Evolutionary conservation across 352 stramenopile species (phyloP), one percentile per base, ranked within the genome.

Genomic region (Phytopythium sindhum): DNA sequence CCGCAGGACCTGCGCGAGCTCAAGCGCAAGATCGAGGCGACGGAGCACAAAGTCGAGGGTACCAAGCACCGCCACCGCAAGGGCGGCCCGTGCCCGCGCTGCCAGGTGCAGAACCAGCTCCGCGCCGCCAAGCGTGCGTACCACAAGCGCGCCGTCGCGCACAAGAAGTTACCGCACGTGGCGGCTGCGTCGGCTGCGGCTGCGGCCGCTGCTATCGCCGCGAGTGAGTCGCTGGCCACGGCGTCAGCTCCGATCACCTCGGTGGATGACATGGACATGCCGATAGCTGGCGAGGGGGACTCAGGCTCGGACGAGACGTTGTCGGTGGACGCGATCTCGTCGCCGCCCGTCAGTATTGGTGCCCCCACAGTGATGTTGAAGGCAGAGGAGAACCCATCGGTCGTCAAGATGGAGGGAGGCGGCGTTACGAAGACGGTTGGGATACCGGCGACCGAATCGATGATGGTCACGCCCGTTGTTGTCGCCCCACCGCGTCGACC

Each of bases 61-160:
- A 93, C 85, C n/a, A 93, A 93, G 67, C 85, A 93, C 59, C 85
- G 85, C 61, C 85, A 93, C 65, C 85, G 85, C 68, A 93, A 93
- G 68, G 85, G 85, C 37, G 85, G 85, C 2, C 85, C 85, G 60
- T 93, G 85, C 44, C 85, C 85, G 35, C 83, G 85, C 11, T 93
- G 85, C 39, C 85, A 93, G 53, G 85, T 93, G 17, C 85, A 93
- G 65, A 93, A 93, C 57, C 85, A 93, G 61, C 68, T 93, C 37
- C 81, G 85, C 1, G 85, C 85, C 0, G 85, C 85, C 11, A 93
- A 91, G 69, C 81, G 85, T 23, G 84, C 81, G 21, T 92, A 92
- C 65, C 84, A 92, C 69, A 92, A 92, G 69, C 80, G 84, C 50
- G 84, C 84, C 0, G 84, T 92, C 28, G 84, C 84, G 11, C 84